Evolutionary conservation across 1,139 yeast genomes (phyloP).

Genomic region (Protomyces inouyei): DNA sequence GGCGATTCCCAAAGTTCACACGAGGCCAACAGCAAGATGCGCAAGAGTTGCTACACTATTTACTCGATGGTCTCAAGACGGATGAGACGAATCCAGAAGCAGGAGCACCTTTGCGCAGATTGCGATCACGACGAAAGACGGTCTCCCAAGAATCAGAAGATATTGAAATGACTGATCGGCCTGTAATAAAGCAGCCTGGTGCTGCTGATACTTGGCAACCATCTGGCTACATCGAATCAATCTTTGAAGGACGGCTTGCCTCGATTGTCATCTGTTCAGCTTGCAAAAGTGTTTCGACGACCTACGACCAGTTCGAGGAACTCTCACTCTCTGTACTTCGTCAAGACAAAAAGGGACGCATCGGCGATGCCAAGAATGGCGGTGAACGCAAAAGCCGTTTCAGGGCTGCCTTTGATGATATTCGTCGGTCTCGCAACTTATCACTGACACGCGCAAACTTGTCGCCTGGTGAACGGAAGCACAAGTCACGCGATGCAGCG

Average conservation of each 20-base stretch:
- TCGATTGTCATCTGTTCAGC: slow-evolving; percentile 30
- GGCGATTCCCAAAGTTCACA: slow-evolving; percentile 26
- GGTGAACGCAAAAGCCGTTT: slow-evolving; percentile 20
- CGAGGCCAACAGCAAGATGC: slow-evolving; percentile 29
- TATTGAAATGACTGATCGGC: slow-evolving; percentile 17
- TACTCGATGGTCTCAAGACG: slow-evolving; percentile 26
- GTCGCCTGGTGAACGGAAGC: neutral
- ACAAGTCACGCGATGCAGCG: neutral
- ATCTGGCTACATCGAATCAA: slow-evolving; percentile 16
- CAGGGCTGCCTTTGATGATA: slow-evolving; percentile 16
- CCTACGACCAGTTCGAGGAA: slow-evolving; percentile 28
- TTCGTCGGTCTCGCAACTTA: slow-evolving; percentile 13
- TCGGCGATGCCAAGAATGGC: neutral
- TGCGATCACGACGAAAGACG: slow-evolving; percentile 15
- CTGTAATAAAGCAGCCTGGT: neutral
- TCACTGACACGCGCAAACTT: slow-evolving; percentile 5
- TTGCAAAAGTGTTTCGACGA: slow-evolving; percentile 28
- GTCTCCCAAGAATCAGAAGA: slow-evolving; percentile 14
- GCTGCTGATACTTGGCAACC: slow-evolving; percentile 11
- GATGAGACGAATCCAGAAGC: slow-evolving; percentile 17
- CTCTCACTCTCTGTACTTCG: slow-evolving; percentile 27
- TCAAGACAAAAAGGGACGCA: neutral
- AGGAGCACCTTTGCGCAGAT: neutral
- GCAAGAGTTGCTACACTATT: slow-evolving; percentile 28
- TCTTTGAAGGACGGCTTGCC: slow-evolving; percentile 30